These are phyloP conservation scores for Annulohypoxylon stygium DNA, from an alignment of 495 filamentous ascomycete species.

Conservation along the genomic window DNA sequence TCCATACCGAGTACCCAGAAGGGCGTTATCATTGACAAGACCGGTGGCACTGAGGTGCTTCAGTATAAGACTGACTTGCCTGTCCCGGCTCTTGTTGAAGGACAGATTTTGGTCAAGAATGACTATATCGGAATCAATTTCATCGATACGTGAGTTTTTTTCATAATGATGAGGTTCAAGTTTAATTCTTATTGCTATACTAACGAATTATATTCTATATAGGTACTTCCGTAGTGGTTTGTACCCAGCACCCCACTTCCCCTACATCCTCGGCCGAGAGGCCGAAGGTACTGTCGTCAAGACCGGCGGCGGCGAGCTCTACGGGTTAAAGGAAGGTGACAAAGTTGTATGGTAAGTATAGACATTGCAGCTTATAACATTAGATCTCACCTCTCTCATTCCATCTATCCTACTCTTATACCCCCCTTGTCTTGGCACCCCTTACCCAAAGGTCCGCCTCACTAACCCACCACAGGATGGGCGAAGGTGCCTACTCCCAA, in stretches of 20 bases:
- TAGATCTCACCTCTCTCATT: background rate
- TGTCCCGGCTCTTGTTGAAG: slow-evolving; percentile 76
- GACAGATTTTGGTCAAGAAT: slow-evolving; percentile 87
- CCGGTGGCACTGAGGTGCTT: slow-evolving; percentile 83
- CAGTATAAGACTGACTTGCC: slow-evolving; percentile 80
- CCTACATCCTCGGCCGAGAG: slow-evolving; percentile 88
- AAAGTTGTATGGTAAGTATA: slow-evolving; percentile 69
- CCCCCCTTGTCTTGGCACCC: background rate
- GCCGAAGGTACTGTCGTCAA: slow-evolving; percentile 66
- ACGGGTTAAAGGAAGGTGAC: slow-evolving; percentile 71
- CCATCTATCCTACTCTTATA: slow-evolving; percentile 21
- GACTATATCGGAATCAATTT: slow-evolving; percentile 89
- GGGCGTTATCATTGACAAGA: slow-evolving; percentile 78
- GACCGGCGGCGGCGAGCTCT: slow-evolving; percentile 44
- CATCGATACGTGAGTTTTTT: slow-evolving; percentile 74
- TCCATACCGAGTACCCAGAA: slow-evolving; percentile 75
- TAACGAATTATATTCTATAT: background rate
- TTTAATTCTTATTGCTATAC: background rate
- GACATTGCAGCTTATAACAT: background rate
- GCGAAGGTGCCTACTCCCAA: slow-evolving; percentile 77
- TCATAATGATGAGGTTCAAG: background rate
- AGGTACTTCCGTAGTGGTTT: slow-evolving; percentile 92
- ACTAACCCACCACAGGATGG: slow-evolving; percentile 54
- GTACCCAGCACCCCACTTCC: slow-evolving; percentile 77
- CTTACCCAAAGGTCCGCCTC: background rate